Evolutionary conservation across 179 eudicot species (phyloP).

Genomic region (Nepenthes alata): DNA sequence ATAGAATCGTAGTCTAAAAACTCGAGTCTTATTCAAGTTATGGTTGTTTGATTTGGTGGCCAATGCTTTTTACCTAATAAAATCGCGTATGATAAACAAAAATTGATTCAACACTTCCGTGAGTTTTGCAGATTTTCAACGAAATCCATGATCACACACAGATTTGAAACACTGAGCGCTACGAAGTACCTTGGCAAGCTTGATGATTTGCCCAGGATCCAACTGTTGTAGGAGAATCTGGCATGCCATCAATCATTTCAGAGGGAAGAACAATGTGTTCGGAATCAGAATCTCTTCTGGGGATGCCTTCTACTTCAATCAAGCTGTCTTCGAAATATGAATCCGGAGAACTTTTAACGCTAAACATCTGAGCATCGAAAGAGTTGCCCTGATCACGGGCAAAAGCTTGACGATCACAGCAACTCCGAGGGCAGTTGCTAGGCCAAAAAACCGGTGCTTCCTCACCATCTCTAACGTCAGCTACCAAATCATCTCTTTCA

Average conservation of each 20-base stretch:
- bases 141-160: too few species aligned
- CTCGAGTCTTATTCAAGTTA: not conserved
- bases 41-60: too few species aligned
- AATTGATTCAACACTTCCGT: too few species aligned
- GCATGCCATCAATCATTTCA: too few species aligned
- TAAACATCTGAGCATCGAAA: too few species aligned
- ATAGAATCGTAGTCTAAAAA: not conserved
- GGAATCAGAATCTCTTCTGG: conserved; percentile 7
- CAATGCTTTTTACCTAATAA: too few species aligned
- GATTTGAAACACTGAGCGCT: too few species aligned
- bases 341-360: not conserved
- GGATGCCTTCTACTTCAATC: not conserved
- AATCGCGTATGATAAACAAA: too few species aligned
- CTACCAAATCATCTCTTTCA: conserved; percentile 35
- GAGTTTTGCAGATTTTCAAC: too few species aligned
- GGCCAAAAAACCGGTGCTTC: conserved; percentile 20
- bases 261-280: not conserved
- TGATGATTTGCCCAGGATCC: not conserved
- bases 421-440: not conserved
- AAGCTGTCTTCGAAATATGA: not conserved
- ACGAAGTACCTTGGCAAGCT: not conserved
- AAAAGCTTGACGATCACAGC: not conserved
- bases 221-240: not conserved
- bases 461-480: conserved; percentile 28
- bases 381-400: too few species aligned